Base-by-base conservation (phyloP, 352 stramenopile species). In the Phytophthora constricta region DNA sequence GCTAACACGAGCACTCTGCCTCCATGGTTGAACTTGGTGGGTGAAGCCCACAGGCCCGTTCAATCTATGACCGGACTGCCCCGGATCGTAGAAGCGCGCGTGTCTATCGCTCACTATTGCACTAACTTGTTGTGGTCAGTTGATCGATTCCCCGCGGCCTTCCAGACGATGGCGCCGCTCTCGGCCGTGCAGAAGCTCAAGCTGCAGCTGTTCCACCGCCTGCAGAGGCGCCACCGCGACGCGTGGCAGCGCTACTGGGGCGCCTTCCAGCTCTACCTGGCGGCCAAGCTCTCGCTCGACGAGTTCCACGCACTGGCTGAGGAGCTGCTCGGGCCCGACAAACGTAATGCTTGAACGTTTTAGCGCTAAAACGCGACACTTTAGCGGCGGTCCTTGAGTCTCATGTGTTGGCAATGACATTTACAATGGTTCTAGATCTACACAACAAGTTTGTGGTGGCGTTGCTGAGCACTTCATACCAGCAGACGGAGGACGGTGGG, bases 371-470 rank as follows among this genome's bases (percentile, higher is more conserved):
- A n/a, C n/a, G n/a, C n/a, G n/a, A n/a, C n/a, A n/a, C n/a, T n/a
- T n/a, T n/a, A n/a, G n/a, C n/a, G n/a, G n/a, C n/a, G n/a, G n/a
- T n/a, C n/a, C n/a, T n/a, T n/a, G n/a, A n/a, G n/a, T n/a, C n/a
- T n/a, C n/a, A n/a, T n/a, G n/a, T n/a, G n/a, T n/a, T n/a, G n/a
- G n/a, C n/a, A n/a, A n/a, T n/a, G n/a, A n/a, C n/a, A n/a, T 26
- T 25, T 23, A 60, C 20, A 34, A 43, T 43, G 23, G 2, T 33
- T 51, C 55, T 70, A 71, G 74, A 79, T 54, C 54, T 89, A 17
- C 83, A 91, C 69, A 91, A 91, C 39, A 66, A 72, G 41, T 86
- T 91, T 22, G 72, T 89, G 33, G 66, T 85, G 41, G 79, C 79
- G 56, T 54, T 91, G 2, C 69, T 91, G 34, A 79, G 78, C 45